Conservation (phyloP, 1,284 basidiomycete species). For the Peniophora sp. region DNA sequence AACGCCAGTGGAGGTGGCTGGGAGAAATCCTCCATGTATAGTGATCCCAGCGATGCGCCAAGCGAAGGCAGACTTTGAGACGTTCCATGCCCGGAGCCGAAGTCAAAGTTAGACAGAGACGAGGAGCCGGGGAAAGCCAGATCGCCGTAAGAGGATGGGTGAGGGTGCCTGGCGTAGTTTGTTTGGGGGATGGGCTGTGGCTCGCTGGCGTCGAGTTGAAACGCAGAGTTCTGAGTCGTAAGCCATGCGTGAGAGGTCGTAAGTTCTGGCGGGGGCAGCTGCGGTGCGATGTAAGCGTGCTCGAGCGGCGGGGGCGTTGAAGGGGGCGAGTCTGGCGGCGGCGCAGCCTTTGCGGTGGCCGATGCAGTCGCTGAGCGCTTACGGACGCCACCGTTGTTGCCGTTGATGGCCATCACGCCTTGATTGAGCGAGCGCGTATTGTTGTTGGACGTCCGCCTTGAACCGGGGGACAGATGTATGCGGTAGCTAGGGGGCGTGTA, state of each 20-base stretch:
- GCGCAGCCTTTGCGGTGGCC: slow-evolving; percentile 2
- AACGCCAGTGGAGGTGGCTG: not conserved
- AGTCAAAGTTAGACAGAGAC: not conserved
- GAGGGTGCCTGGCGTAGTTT: not conserved
- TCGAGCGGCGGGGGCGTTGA: slow-evolving; percentile 16
- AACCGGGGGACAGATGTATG: slow-evolving; percentile 67
- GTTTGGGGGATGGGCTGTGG: not conserved
- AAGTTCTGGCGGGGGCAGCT: slow-evolving; percentile 7
- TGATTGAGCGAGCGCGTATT: slow-evolving; percentile 32
- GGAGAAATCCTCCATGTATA: not conserved
- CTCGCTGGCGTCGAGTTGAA: too few relatives aligned
- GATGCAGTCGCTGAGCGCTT: slow-evolving; percentile 7
- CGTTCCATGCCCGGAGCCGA: not conserved
- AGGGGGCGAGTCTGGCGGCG: slow-evolving; percentile 9
- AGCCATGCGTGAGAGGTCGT: slow-evolving; percentile 19
- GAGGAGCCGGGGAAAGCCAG: not conserved
- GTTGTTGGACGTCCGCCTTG: slow-evolving; percentile 46
- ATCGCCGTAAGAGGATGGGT: not conserved
- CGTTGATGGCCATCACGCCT: slow-evolving; percentile 1
- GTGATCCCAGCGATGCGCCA: not conserved
- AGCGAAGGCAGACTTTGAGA: not conserved
- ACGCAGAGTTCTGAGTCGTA: slow-evolving; percentile 18
- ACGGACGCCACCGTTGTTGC: slow-evolving; percentile 2
- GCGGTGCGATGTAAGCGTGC: slow-evolving; percentile 11
- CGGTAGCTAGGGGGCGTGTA: slow-evolving; percentile 42